These are phyloP conservation scores for Calamus simplicifolius DNA, from an alignment of 176 grass and related monocot genomes.

Conservation along the genomic window DNA sequence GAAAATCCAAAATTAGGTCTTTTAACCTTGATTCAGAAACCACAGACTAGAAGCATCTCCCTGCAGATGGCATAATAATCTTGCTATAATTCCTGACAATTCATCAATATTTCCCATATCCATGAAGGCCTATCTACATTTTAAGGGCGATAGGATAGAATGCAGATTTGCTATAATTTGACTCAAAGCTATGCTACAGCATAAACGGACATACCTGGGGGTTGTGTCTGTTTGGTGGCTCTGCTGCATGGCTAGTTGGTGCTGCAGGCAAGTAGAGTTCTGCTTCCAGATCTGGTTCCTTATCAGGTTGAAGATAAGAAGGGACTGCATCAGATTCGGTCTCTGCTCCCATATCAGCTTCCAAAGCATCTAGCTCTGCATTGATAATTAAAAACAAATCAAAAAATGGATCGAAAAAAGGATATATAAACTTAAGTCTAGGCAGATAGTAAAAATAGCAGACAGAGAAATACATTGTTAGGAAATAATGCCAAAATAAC, in stretches of 20 bases:
- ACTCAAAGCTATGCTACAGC: neutral
- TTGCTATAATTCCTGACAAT: no score
- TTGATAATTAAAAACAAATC: constrained; percentile 2
- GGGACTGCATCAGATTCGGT: constrained; percentile 49
- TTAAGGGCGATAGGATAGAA: neutral
- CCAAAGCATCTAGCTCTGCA: constrained; percentile 88
- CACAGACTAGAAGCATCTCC: no score
- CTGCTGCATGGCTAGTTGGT: constrained; percentile 44
- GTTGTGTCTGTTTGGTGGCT: constrained; percentile 18
- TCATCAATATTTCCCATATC: no score
- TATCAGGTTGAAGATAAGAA: constrained; percentile 84
- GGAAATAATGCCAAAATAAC: no score
- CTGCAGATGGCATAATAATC: no score
- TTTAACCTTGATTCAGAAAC: no score
- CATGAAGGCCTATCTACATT: no score
- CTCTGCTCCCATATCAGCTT: constrained; percentile 69
- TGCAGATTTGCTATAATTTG: neutral
- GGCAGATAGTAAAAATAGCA: no score
- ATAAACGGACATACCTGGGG: constrained; percentile 28
- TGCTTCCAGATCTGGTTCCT: constrained; percentile 52
- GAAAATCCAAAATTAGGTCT: no score
- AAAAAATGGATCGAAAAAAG: neutral
- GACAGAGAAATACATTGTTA: no score
- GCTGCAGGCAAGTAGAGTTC: constrained; percentile 69
- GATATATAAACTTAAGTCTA: no score